Base-by-base conservation (phyloP, 306 rosid species). In the Cicer judaicum region DNA sequence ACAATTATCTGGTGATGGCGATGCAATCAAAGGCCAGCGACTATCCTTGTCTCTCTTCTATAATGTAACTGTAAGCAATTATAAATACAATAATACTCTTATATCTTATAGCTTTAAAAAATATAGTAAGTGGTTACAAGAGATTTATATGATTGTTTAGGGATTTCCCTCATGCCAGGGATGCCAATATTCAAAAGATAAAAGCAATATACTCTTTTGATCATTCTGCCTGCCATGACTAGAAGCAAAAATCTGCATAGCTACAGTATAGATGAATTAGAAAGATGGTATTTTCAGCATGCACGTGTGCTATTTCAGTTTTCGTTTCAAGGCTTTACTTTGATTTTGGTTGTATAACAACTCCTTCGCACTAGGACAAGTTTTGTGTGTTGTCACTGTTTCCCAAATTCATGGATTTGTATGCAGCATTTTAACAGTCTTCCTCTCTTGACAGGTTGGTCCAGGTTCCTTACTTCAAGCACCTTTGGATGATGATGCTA, bases 1-100 rank as follows among this genome's bases (percentile, higher is more conserved):
- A 88, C 87, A 87, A 73, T 86, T 94, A 84, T 84, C 91, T 18
- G 97, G 96, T 80, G 79, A 76, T 64, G 98, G 98, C n/a, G 98
- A 94, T 83, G 88, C 93, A 68, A 94, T 94, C 82, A 87, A 86
- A 91, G 91, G 90, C 84, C 96, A 91, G 83, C 88, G 97, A 59
- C 89, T 94, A 68, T 94, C 98, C 52, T 87, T 94, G 88, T 94
- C 98, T 78, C 98, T 94, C 74, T 94, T 94, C 89, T 94, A 94
- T 81, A 94, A 94, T 88, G 85, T 94, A 78, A 94, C 98, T 65
- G 98, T 94, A 91, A 91, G 98, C 47, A 67, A 68, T 77, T 73
- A 7, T 75, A 43, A 70, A 34, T 16, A 53, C 73, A 54, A 56
- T 42, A 15, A 11, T 15, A 66, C 12, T 62, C 68, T 24, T 48